Evolutionary conservation across 371 early-diverging fungal species (phyloP).

Genomic region (Funneliformis caledonium): DNA sequence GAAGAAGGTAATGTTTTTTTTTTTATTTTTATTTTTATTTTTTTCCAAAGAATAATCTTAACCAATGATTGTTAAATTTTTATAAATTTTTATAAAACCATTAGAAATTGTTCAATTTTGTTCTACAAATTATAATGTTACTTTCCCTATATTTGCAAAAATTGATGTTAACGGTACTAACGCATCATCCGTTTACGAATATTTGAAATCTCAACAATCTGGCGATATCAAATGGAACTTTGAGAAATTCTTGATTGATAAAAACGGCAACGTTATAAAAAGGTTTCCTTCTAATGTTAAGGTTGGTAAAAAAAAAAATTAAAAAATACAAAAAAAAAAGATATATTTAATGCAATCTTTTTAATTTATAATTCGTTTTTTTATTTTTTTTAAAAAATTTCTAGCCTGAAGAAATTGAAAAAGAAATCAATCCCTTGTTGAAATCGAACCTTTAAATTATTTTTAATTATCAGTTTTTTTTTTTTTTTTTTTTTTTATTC

Average conservation of each 20-base stretch:
- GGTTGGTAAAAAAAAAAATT: slow-evolving; percentile 2
- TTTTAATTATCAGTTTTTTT: too few species aligned
- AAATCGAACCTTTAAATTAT: too few species aligned
- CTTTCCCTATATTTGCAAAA: slow-evolving; percentile 86
- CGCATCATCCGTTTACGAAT: slow-evolving; percentile 75
- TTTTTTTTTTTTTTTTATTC: too few species aligned
- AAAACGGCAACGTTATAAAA: slow-evolving; percentile 67
- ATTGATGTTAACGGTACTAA: slow-evolving; percentile 85
- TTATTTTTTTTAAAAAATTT: too few species aligned
- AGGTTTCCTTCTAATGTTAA: slow-evolving; percentile 65
- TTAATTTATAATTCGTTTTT: too few species aligned
- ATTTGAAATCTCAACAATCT: slow-evolving; percentile 67
- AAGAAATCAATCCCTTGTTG: too few species aligned
- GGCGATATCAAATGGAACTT: slow-evolving; percentile 77
- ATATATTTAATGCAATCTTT: too few species aligned
- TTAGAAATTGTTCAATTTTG: slow-evolving; percentile 74
- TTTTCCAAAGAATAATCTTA: background rate
- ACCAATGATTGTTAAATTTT: background rate
- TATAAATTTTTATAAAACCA: background rate
- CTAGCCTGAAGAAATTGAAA: too few species aligned
- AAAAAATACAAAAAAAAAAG: too few species aligned
- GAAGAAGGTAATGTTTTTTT: slow-evolving; percentile 49
- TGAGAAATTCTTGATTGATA: slow-evolving; percentile 78
- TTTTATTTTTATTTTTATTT: slow-evolving; percentile 41
- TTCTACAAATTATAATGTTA: slow-evolving; percentile 65